These are phyloP conservation scores for Huntiella moniliformis DNA, from an alignment of 2,329 filamentous ascomycete species.

Conservation along the genomic window DNA sequence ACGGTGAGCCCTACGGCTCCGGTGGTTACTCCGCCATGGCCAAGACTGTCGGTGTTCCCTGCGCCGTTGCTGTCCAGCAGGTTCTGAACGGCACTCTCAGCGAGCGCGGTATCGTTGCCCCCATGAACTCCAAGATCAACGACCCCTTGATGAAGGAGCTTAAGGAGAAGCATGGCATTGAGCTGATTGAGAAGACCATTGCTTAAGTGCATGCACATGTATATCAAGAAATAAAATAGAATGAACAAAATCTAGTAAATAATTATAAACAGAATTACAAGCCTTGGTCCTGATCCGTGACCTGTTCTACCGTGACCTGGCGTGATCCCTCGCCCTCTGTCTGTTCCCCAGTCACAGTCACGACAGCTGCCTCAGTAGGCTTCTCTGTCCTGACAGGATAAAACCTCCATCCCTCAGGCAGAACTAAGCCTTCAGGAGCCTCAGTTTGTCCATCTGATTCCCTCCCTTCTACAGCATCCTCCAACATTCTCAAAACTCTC, in stretches of 20 bases:
- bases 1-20: conserved; percentile 59
- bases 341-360: no score
- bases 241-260: conserved; percentile 4
- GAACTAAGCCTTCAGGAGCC: conserved; percentile 38
- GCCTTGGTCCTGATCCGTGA: background rate
- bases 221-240: conserved; percentile 1
- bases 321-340: no score
- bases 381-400: conserved; percentile 30
- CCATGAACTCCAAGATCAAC: conserved; percentile 54
- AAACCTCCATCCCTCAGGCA: conserved; percentile 46
- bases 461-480: no score
- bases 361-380: no score
- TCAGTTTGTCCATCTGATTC: no score
- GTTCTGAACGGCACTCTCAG: conserved; percentile 57
- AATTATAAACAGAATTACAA: background rate
- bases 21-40: conserved; percentile 72
- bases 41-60: conserved; percentile 57
- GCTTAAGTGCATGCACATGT: conserved; percentile 16
- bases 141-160: conserved; percentile 59
- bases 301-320: no score
- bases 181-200: conserved; percentile 49
- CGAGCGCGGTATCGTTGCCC: conserved; percentile 58
- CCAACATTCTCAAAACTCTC: no score
- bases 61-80: conserved; percentile 48
- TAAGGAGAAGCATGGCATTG: conserved; percentile 58